Base-by-base conservation (phyloP, 139 green algal genomes). In the Chlorella vulgaris region DNA sequence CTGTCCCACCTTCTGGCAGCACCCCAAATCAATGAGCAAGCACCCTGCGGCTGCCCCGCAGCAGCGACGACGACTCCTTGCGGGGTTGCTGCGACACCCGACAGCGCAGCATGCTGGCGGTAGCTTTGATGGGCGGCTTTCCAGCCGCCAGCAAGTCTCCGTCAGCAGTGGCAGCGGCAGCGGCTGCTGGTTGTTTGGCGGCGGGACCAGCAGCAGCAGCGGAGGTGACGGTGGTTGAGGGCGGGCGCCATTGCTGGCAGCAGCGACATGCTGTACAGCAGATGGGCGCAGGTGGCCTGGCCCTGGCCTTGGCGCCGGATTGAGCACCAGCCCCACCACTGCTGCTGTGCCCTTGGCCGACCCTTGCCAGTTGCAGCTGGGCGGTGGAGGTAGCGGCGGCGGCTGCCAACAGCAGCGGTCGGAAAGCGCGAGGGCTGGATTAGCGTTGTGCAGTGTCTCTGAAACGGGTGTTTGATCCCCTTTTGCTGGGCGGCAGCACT, bases 361-460 rank as follows among this genome's bases (percentile, higher is more conserved):
- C 43, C 77, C 77, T 0, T 83, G 76, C 2, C 65, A 33, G 3
- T 47, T 83, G 63, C 50, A 65, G 50, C 66, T 83, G 36, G 42
- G 42, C 2, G 76, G 76, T 3, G 13, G 5, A 28, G 42, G n/a
- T 28, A 39, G 10, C 21, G 28, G 58, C 60, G n/a, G 71, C 51
- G 67, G 71, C 51, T 51, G 33, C 50, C 38, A n/a, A 2, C 3
- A 24, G n/a, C n/a, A n/a, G n/a, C n/a, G n/a, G n/a, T 8, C 10
- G 69, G 29, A 22, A 42, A 29, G n/a, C 29, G 24, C n/a, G n/a
- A n/a, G n/a, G 1, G 21, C 33, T 10, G 28, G 40, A 3, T 29
- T 31, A 2, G 36, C 67, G 10, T 7, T 13, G 42, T 24, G n/a
- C 42, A 31, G 69, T 42, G 22, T 10, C 2, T 38, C 19, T n/a